phyloP scores from a whole-genome alignment of 768 basidiomycete species.

The Suillus variegatus region DNA sequence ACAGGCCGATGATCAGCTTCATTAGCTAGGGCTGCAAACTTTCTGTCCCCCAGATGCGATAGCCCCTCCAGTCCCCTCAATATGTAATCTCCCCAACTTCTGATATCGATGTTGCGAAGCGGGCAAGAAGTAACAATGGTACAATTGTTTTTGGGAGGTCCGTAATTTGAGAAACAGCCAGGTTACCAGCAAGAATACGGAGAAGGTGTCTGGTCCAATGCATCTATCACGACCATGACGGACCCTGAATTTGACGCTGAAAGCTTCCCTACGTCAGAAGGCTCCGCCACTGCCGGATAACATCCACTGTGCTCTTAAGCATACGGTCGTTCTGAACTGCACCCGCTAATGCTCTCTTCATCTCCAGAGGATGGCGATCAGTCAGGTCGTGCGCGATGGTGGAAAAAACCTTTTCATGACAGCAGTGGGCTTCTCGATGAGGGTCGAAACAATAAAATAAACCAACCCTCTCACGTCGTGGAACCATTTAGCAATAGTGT shows the following conservation, averaged over 20 bases:
- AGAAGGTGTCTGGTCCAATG: constrained; percentile 12
- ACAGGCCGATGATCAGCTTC: constrained; percentile 5
- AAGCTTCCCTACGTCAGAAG: too few relatives aligned
- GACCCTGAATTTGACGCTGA: too few relatives aligned
- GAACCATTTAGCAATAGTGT: not conserved
- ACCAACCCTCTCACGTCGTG: constrained; percentile 14
- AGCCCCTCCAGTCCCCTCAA: not conserved
- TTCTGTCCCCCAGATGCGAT: not conserved
- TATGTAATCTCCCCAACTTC: not conserved
- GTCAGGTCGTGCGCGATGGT: constrained; percentile 21
- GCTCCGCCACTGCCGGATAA: constrained; percentile 13
- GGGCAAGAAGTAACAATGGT: constrained; percentile 12
- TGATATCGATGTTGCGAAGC: constrained; percentile 8
- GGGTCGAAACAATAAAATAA: constrained; percentile 20
- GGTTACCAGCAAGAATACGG: not conserved
- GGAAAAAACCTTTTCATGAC: constrained; percentile 14
- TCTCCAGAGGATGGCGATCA: not conserved
- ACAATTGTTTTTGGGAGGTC: constrained; percentile 7
- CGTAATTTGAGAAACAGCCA: not conserved
- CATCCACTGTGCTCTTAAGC: too few relatives aligned
- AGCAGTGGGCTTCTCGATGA: constrained; percentile 12
- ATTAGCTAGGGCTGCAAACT: not conserved
- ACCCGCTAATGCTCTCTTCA: not conserved
- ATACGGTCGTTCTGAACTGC: not conserved
- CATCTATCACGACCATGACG: too few relatives aligned